These are phyloP conservation scores for Macroventuria anomochaeta DNA, from an alignment of 2,329 filamentous ascomycete genomes.

Conservation along the genomic window DNA sequence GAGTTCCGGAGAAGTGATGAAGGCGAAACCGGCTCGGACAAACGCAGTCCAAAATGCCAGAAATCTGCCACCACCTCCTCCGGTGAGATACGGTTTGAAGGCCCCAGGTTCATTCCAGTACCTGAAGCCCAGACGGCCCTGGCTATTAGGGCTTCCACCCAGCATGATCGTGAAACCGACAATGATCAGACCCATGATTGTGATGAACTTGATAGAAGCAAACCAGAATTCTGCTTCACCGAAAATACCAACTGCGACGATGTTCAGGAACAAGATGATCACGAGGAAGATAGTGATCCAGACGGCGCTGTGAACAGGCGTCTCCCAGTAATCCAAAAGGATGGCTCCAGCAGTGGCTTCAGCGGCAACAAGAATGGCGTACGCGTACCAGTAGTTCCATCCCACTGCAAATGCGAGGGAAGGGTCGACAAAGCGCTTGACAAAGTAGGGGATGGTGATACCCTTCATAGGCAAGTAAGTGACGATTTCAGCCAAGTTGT, in stretches of 20 bases:
- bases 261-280: constrained; percentile 45
- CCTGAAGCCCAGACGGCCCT: constrained; percentile 61
- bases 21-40: constrained; percentile 57
- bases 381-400: constrained; percentile 45
- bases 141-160: constrained; percentile 44
- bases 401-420: constrained; percentile 45
- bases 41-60: constrained; percentile 64
- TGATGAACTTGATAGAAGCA: constrained; percentile 57
- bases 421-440: constrained; percentile 57
- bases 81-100: constrained; percentile 54
- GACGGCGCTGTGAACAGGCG: constrained; percentile 40
- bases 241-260: constrained; percentile 44
- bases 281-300: constrained; percentile 49
- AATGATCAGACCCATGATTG: constrained; percentile 46
- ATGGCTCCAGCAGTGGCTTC: constrained; percentile 45
- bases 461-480: constrained; percentile 51
- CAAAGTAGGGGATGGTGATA: constrained; percentile 49
- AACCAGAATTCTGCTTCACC: constrained; percentile 61
- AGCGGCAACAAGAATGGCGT: constrained; percentile 45
- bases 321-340: constrained; percentile 46
- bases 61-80: constrained; percentile 65
- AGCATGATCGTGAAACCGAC: constrained; percentile 47
- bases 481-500: constrained; percentile 50
- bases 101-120: constrained; percentile 74
- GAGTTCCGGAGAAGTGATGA: constrained; percentile 49